Base-by-base conservation (phyloP, 345 rosid species). In the Pseudoturritis turrita region DNA sequence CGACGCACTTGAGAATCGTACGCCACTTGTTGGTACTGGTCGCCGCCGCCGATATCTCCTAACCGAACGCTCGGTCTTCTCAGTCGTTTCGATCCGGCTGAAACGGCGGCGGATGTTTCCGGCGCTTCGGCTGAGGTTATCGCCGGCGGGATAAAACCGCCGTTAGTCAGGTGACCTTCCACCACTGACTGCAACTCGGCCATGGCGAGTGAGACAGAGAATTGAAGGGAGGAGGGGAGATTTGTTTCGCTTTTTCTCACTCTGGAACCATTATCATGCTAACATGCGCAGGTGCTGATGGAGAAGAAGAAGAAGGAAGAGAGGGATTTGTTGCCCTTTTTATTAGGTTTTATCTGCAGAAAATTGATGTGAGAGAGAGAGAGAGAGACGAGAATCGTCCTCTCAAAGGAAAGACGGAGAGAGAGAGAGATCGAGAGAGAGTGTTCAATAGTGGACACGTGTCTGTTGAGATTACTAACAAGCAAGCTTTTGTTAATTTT, bases 11-110 rank as follows among this genome's bases (percentile, higher is more conserved):
- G 83, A 45, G 83, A 70, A 36, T 89, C 95, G 76, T 82, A 84
- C 41, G 85, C 61, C 6, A 36, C 57, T 4, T 61, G 75, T 4
- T 71, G 80, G 61, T 76, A 70, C 69, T 81, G 89, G 74, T 88
- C 89, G 10, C 94, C 96, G 13, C 94, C 96, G 50, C 98, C 98
- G 65, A 92, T 88, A 15, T 92, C 98, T 7, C 98, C 98, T 49
- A 92, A 77, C 51, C 98, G 83, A 33, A 92, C 98, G 71, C 98
- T 92, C 25, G 98, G 96, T 62, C 98, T 80, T 51, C 98, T 72
- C 78, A 85, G 84, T 23, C 98, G 87, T 78, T 92, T 92, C 33
- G 91, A 72, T 29, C 91, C 96, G 39, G 81, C 60, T 31, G 83
- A 90, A 3, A 86, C 79, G 12, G 91, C 71, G 10, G 82, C 77